Evolutionary conservation across 2,329 filamentous ascomycete genomes (phyloP), one percentile per base, ranked within the genome.

Genomic region (Calonectria crousiana): DNA sequence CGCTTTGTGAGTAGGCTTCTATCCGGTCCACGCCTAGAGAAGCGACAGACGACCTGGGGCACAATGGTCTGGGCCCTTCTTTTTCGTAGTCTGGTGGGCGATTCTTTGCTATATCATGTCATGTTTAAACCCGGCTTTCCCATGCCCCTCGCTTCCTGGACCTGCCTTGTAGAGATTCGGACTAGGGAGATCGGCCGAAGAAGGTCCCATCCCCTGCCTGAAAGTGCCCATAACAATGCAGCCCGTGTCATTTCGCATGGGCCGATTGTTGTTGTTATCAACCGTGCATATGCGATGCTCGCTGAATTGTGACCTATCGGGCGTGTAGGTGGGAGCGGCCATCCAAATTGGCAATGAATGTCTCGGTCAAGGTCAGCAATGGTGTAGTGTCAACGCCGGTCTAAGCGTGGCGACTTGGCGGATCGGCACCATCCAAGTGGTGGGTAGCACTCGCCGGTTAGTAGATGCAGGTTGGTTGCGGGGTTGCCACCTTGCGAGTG

Each of bases 381-480:
- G 34, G 13, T 34, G 32, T 70, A 64, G 56, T 52, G 67, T n/a
- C 41, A 51, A 38, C 26, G 64, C 64, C 30, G 69, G 62, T 60
- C 62, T 67, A 53, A 32, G 68, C 58, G 58, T 49, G 44, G 67
- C 49, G 69, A 71, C 69, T 60, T 53, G 58, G 60, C 36, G 67
- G 75, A 76, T 78, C 53, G 58, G 77, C 74, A 67, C 71, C 64
- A 52, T 76, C 73, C 58, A 78, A 23, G 72, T 73, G 77, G 73
- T 74, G 78, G 74, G 74, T 79, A 44, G 70, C 70, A 36, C 56
- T 62, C 44, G 28, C 26, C 26, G 60, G 44, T 23, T 47, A 47
- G 44, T 23, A 23, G 60, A 62, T 49, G 60, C 52, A 41, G n/a
- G 20, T 44, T 68, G 16, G 20, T 52, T 68, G 52, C 30, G 64